Base-by-base conservation (phyloP, 371 early-diverging fungal genomes). In the Ordospora pajunii region DNA sequence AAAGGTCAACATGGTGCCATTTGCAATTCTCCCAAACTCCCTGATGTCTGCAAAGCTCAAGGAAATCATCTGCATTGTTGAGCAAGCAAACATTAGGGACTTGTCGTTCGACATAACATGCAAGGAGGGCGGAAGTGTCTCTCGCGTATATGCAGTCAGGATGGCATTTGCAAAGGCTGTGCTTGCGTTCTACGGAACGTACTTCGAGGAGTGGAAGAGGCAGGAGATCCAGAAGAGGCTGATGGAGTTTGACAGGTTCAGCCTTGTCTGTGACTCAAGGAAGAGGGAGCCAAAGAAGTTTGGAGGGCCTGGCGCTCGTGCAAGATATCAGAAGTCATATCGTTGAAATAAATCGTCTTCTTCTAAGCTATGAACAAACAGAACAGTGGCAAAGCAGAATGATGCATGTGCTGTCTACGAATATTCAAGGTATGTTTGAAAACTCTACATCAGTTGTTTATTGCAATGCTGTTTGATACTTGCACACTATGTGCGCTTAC, bases 271-370 rank as follows among this genome's bases (percentile, higher is more conserved):
- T 76, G 98, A 97, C 87, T 93, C 97, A 79, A 94, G 98, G 88
- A 95, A 96, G 87, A 92, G 92, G 89, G 99, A 98, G 87, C 94
- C 99, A 88, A 99, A 99, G 95, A 97, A 97, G 89, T 97, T 95
- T 87, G 99, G 96, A 86, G 99, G 99, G 89, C 90, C 90, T 70
- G 97, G 97, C 89, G 99, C 99, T 84, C 93, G 99, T 88, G 94
- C 97, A 84, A 91, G 95, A 85, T 89, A 87, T 76, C 84, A 83
- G 65, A 83, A 84, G 69, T 82, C 81, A 67, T 83, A 84, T 73
- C 77, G 86, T 78, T 85, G 78, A 83, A 78, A 37, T 74, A 64
- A 76, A 63, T 50, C 64, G 54, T 76, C 46, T 44, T 46, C 21
- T 52, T 21, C 17, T 17, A 48, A 45, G 17, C 32, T 1, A 2